phyloP scores from a whole-genome alignment of 2,329 filamentous ascomycete species.

The Leptodontidium sp. region DNA sequence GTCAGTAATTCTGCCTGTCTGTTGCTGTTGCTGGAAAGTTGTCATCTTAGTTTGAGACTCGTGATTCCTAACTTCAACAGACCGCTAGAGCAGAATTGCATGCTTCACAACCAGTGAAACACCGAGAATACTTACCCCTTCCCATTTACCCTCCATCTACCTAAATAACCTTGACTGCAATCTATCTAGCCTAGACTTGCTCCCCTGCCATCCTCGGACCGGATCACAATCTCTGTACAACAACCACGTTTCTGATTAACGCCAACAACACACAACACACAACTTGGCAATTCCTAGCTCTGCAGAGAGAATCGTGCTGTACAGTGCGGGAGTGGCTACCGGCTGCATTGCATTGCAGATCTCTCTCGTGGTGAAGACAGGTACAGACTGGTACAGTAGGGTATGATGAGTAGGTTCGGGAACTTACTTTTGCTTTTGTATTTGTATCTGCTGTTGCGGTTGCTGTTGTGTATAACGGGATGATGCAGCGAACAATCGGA shows the following conservation, averaged over 20 bases:
- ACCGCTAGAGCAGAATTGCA: background rate
- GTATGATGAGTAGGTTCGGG: background rate
- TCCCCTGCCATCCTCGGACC: background rate
- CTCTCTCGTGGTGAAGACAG: background rate
- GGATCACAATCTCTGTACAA: background rate
- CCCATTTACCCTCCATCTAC: background rate
- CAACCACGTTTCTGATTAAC: constrained; percentile 9
- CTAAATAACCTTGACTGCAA: background rate
- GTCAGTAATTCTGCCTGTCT: background rate
- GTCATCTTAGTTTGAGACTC: background rate
- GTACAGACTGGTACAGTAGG: too few relatives aligned
- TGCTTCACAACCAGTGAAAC: background rate
- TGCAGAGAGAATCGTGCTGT: background rate
- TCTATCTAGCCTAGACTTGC: background rate
- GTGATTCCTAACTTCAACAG: background rate
- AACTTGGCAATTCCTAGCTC: background rate
- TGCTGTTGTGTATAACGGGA: background rate
- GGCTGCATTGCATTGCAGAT: constrained; percentile 13
- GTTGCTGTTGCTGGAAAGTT: too few relatives aligned
- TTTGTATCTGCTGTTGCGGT: background rate
- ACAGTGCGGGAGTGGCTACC: constrained; percentile 9
- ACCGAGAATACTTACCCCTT: background rate
- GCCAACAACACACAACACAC: background rate
- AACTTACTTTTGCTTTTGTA: background rate
- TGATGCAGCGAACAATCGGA: constrained; percentile 1